A percentile compares a stretch with the other conserved stretches of the same genome.
Conservation (phyloP, 495 filamentous ascomycete species). For the Penicillium tannophilum region DNA sequence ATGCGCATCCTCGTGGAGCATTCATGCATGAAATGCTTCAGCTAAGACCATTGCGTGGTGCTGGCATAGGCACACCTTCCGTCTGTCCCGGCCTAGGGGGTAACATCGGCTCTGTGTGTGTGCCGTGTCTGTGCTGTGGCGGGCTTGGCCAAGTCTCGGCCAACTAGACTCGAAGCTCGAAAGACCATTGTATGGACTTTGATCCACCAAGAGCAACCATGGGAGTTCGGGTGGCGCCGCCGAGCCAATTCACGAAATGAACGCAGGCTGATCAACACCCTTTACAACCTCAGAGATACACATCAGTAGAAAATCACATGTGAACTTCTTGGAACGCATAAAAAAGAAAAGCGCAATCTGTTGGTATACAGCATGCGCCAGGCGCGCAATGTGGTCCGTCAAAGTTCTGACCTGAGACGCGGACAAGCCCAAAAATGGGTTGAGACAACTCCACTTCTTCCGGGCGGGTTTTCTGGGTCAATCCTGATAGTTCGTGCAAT, state of each 20-base stretch:
- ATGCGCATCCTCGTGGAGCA: background rate
- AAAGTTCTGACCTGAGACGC: background rate
- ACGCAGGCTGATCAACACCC: background rate
- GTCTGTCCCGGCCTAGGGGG: too few relatives aligned
- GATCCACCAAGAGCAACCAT: background rate
- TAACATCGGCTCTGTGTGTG: background rate
- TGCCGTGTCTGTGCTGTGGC: background rate
- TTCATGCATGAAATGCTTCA: background rate
- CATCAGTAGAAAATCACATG: background rate
- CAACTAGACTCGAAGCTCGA: background rate
- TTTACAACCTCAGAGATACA: background rate
- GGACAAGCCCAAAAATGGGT: background rate
- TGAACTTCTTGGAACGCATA: background rate
- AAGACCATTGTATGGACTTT: background rate
- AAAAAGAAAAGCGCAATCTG: background rate
- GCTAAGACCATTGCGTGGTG: background rate
- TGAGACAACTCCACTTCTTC: background rate
- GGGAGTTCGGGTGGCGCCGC: slow-evolving; percentile 8
- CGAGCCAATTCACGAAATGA: background rate
- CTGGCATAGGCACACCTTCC: background rate
- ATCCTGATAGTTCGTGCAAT: background rate
- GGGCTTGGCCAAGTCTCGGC: slow-evolving; percentile 8
- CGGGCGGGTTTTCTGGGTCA: background rate
- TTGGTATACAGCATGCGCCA: too few relatives aligned
- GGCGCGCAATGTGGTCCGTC: background rate